Base-by-base conservation (phyloP, 2,329 filamentous ascomycete genomes). In the Pseudogymnoascus verrucosus region DNA sequence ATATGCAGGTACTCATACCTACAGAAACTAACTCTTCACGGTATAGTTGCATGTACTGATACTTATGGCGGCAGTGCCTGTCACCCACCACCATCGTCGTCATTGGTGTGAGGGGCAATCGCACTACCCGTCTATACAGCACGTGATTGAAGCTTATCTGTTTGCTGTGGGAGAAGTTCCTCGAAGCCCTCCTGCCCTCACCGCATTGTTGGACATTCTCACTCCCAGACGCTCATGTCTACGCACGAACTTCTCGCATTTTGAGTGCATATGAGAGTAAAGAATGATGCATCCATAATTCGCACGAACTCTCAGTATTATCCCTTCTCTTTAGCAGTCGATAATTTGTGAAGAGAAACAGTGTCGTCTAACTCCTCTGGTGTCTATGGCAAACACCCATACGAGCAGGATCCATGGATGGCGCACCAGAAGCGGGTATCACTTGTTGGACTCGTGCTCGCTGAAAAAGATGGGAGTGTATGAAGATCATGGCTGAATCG, bases 381-480 rank as follows among this genome's bases (percentile, higher is more conserved):
- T 42, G 26, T 28, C 26, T 28, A 7, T 28, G 26, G 26, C 26
- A 28, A 28, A 28, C 26, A 28, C 26, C 26, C 26, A n/a, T 76
- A 74, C 65, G 73, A 74, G 61, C 54, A 63, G 10, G 63, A 69
- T n/a, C 28, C 61, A 3, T 7, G 16, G n/a, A 65, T 44, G 67
- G 54, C 19, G 47, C 57, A 60, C n/a, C 62, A 71, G 14, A 74
- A 71, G 68, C 69, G 71, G 39, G 61, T 66, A 10, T 66, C 65
- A 19, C 67, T 75, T 36, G 65, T 68, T 5, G 51, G 42, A 16
- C 63, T 71, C 1, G 71, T 68, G 3, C 66, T 76, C 21, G 36
- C 47, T 3, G 26, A 65, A 36, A 57, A 71, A 23, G 71, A 76
- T 40, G 68, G 73, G 71, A 75, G 62, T 73, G 71, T 64, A 63